These are phyloP conservation scores for Moringa oleifera DNA, from an alignment of 345 rosid genomes.

Conservation along the genomic window DNA sequence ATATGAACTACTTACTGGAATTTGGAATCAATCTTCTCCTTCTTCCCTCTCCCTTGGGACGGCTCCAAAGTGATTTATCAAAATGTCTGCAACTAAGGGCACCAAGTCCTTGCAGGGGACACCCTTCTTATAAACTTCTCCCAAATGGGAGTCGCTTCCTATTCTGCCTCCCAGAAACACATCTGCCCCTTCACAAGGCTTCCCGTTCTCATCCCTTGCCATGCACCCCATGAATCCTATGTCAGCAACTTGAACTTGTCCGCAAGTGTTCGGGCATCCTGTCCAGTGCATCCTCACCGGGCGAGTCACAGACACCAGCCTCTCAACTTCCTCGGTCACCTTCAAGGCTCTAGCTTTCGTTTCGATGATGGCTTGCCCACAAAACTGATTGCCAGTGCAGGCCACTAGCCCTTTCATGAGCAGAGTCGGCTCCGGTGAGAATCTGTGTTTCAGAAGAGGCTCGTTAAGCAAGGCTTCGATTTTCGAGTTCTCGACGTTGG, in stretches of 20 bases:
- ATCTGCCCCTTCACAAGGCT: slow-evolving; percentile 71
- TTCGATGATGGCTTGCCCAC: slow-evolving; percentile 93
- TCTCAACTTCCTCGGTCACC: slow-evolving; percentile 80
- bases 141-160: slow-evolving; percentile 86
- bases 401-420: slow-evolving; percentile 86
- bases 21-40: slow-evolving; percentile 42
- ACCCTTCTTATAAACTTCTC: slow-evolving; percentile 63
- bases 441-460: slow-evolving; percentile 45
- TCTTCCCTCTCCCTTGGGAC: slow-evolving; percentile 87
- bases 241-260: slow-evolving; percentile 92
- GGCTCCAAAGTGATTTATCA: slow-evolving; percentile 76
- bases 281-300: slow-evolving; percentile 98
- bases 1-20: neutral
- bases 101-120: slow-evolving; percentile 86
- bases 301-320: slow-evolving; percentile 53
- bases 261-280: slow-evolving; percentile 90
- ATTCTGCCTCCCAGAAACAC: slow-evolving; percentile 80
- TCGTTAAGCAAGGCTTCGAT: slow-evolving; percentile 62
- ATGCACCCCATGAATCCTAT: slow-evolving; percentile 95
- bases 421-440: slow-evolving; percentile 73
- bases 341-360: slow-evolving; percentile 83
- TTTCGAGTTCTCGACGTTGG: slow-evolving; percentile 70
- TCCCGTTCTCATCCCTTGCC: slow-evolving; percentile 78
- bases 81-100: slow-evolving; percentile 70
- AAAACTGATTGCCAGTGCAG: slow-evolving; percentile 91